Base-by-base conservation (phyloP, 2,329 filamentous ascomycete genomes). In the Lojkania enalia region DNA sequence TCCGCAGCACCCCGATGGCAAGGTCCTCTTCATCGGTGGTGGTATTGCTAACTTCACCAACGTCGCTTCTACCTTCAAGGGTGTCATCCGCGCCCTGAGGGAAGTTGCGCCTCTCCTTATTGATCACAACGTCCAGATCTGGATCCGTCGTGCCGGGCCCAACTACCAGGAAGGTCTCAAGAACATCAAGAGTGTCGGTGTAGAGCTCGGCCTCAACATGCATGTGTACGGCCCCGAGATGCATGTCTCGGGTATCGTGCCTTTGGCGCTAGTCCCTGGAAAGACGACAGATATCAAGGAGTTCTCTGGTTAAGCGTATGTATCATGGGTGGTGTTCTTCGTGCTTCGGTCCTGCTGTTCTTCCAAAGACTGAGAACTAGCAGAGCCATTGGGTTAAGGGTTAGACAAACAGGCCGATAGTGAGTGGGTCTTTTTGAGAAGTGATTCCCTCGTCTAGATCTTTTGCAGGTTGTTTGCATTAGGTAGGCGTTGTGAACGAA, bases 31-130 rank as follows among this genome's bases (percentile, higher is more conserved):
- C 83, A 97, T 99, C 60, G 94, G 94, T 74, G 94, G 94, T 79
- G 94, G 94, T 83, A 99, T 99, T 82, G 94, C 94, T 82, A 99
- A 99, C 87, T 99, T 99, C 81, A 99, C 94, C 81, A 99, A 97
- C 78, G 94, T 99, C 43, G 94, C 94, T 50, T 94, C 88, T 64
- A 99, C 94, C 55, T 99, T 99, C 87, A 99, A 99, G 84, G 94
- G 94, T 79, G 92, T 99, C 74, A 99, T 99, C 72, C 87, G 90
- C 62, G 94, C 94, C 49, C 83, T 99, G 57, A 86, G 92, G 58
- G 94, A 97, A 76, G 90, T 92, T 61, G 83, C 91, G 49, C 84
- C 85, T 54, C 81, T 86, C 55, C 83, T 99, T 60, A 84, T 84
- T 69, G 94, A 99, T 83, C 94, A 99, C 85, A 95, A 96, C 67